phyloP scores from a whole-genome alignment of 2,329 filamentous ascomycete genomes.

The Bipolaris bicolor region DNA sequence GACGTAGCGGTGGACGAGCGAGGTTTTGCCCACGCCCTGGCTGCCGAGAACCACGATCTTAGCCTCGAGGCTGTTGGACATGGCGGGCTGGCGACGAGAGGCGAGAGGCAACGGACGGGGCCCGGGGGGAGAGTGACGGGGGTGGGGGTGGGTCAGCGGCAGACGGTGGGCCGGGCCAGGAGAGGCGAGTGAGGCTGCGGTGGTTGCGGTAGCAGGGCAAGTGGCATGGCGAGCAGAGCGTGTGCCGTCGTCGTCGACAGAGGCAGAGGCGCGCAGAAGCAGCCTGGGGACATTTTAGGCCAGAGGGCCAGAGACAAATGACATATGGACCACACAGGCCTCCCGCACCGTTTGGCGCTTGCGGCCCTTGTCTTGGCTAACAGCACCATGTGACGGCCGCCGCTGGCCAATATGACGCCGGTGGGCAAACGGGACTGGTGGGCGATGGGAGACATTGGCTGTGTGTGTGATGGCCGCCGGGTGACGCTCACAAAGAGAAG shows the following conservation, averaged over 20 bases:
- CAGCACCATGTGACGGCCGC: slow-evolving; percentile 36
- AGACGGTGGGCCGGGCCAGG: slow-evolving; percentile 18
- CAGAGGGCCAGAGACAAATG: slow-evolving; percentile 24
- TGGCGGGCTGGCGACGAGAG: slow-evolving; percentile 13
- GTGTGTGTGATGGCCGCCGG: slow-evolving; percentile 21
- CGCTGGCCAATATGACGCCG: slow-evolving; percentile 22
- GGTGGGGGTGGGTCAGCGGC: slow-evolving; percentile 17
- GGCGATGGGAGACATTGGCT: background rate
- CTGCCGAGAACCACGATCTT: slow-evolving; percentile 82
- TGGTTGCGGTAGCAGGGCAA: slow-evolving; percentile 30
- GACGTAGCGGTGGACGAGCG: slow-evolving; percentile 76
- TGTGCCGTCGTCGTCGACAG: background rate
- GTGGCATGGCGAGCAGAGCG: slow-evolving; percentile 39
- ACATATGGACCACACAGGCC: slow-evolving; percentile 18
- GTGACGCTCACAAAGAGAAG: slow-evolving; percentile 1
- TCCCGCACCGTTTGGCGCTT: slow-evolving; percentile 33
- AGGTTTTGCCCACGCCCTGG: slow-evolving; percentile 81
- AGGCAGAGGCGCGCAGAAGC: background rate
- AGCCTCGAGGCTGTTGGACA: slow-evolving; percentile 69
- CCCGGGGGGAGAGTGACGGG: background rate
- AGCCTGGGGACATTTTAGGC: slow-evolving; percentile 5
- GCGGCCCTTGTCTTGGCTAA: slow-evolving; percentile 35
- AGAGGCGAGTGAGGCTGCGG: slow-evolving; percentile 22
- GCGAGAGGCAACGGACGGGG: background rate
- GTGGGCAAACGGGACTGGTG: slow-evolving; percentile 2